These are phyloP conservation scores for Xylaria sp. DNA, from an alignment of 2,329 filamentous ascomycete species.

Conservation along the genomic window DNA sequence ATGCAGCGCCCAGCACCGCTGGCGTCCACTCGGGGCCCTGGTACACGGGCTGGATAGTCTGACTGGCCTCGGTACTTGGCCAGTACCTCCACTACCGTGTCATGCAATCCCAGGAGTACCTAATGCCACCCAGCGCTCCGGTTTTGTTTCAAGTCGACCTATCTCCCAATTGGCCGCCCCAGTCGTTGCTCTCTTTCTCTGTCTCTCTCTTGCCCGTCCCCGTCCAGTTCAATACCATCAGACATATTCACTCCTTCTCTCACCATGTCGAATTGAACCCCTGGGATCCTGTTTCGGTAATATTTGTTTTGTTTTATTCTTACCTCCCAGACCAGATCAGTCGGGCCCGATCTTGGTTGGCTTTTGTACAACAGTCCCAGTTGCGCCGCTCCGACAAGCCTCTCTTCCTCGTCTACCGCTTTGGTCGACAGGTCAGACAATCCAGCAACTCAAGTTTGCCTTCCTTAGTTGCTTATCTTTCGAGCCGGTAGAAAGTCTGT, in stretches of 20 bases:
- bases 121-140: too few relatives aligned
- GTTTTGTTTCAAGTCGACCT: neutral
- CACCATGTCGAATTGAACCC: neutral
- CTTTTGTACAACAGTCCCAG: neutral
- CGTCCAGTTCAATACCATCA: neutral
- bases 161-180: neutral
- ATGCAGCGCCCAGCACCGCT: too few relatives aligned
- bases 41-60: too few relatives aligned
- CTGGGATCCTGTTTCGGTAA: neutral
- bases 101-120: neutral
- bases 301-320: neutral
- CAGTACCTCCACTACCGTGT: neutral
- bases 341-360: neutral
- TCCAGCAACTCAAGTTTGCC: neutral
- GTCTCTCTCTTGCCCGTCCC: neutral
- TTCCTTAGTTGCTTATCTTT: neutral
- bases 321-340: neutral
- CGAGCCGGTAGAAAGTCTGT: conserved; percentile 5
- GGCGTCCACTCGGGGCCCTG: too few relatives aligned
- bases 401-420: neutral
- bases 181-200: neutral
- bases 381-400: neutral
- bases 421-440: neutral
- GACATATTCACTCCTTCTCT: neutral
- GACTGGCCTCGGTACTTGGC: neutral